Conservation (phyloP, 345 rosid genomes). For the Sisymbrium altissimum region DNA sequence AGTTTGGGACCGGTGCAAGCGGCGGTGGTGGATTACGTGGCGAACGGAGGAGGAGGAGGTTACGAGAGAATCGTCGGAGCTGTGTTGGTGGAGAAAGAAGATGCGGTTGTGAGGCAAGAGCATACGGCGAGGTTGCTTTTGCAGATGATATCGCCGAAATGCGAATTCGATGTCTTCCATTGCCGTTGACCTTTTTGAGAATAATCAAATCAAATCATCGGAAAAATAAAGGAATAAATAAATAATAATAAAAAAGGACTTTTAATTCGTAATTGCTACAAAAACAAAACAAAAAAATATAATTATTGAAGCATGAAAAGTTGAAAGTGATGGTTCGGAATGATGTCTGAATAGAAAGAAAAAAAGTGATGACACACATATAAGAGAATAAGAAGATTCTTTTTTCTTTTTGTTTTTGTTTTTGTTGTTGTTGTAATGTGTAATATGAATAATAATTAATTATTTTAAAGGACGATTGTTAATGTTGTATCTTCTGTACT, state of each 20-base stretch:
- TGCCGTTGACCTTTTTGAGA: constrained; percentile 33
- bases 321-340: background rate
- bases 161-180: constrained; percentile 64
- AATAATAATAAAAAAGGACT: background rate
- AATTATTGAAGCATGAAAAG: background rate
- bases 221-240: background rate
- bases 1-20: constrained; percentile 95
- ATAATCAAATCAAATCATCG: background rate
- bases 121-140: constrained; percentile 61
- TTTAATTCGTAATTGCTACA: background rate
- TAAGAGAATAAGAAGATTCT: background rate
- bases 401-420: too few relatives aligned
- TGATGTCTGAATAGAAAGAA: background rate
- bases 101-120: constrained; percentile 65
- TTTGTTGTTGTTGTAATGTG: background rate
- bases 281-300: background rate
- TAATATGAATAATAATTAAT: background rate
- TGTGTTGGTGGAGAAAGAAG: constrained; percentile 75
- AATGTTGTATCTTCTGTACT: background rate
- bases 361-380: background rate
- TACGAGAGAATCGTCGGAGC: constrained; percentile 71
- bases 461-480: background rate
- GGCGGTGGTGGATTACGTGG: constrained; percentile 75
- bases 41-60: constrained; percentile 61
- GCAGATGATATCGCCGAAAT: constrained; percentile 61